These are phyloP conservation scores for Vaccinium macrocarpon DNA, from an alignment of 148 eudicot species.

Conservation along the genomic window DNA sequence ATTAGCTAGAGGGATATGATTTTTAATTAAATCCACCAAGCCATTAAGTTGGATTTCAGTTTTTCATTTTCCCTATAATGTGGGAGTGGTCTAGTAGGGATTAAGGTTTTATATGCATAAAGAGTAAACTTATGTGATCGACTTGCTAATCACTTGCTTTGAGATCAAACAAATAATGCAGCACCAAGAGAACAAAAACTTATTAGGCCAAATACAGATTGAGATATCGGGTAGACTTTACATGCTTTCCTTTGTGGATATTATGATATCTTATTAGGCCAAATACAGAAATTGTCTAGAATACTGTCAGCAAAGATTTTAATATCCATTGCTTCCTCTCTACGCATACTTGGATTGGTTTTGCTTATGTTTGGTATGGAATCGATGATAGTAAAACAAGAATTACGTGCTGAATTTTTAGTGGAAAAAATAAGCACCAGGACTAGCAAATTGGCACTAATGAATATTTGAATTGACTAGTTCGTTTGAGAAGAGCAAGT, in stretches of 20 bases:
- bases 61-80: neutral
- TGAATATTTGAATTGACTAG: neutral
- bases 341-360: neutral
- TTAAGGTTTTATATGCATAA: neutral
- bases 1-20: neutral
- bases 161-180: neutral
- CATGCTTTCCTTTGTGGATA: neutral
- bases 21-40: neutral
- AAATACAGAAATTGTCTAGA: neutral
- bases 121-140: neutral
- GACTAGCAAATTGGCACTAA: neutral
- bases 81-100: neutral
- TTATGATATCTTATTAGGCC: neutral
- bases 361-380: neutral
- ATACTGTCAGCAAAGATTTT: neutral
- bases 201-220: too few species aligned
- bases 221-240: neutral
- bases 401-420: neutral
- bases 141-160: neutral
- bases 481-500: constrained; percentile 2
- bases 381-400: neutral
- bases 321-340: neutral
- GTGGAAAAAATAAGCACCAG: constrained; percentile 1
- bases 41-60: neutral
- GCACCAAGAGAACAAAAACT: neutral